Base-by-base conservation (phyloP, 2,329 filamentous ascomycete species). In the Diatrype stigma region DNA sequence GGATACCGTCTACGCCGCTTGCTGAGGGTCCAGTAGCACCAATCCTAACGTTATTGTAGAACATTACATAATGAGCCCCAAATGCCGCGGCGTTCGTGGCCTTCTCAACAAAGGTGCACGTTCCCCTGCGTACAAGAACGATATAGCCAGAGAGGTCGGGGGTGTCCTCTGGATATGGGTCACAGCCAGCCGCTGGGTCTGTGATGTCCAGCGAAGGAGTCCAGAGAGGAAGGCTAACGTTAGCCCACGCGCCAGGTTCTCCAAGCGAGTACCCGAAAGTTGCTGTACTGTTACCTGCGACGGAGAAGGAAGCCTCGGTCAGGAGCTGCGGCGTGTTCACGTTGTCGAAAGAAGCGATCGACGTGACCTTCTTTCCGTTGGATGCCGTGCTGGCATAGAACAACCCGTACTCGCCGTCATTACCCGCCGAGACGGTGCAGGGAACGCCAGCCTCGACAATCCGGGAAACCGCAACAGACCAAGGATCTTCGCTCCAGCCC, bases 51-150 rank as follows among this genome's bases (percentile, higher is more conserved):
- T 79, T 81, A 71, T 85, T 85, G 67, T 85, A 86, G 59, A 84
- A 70, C 56, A 87, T 66, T 49, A 87, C 66, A 56, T 85, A 84
- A 60, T 78, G 76, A 46, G 81, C 84, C 11, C 84, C 84, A 46
- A 73, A 73, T 6, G 70, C 73, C 2, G 70, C 75, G 4, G 78
- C 78, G 51, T 82, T 79, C 38, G 68, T 60, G 2, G 74, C 75
- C 69, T 86, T 85, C 12, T 72, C 58, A 2, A 71, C 69, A 52
- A 84, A 84, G 0, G 73, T 73, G 63, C 83, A 86, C 8, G 67
- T 75, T 46, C 82, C 82, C 22, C 81, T 76, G 45, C 79, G 79
- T 37, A 87, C 70, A 8, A 87, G 74, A 3, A 84, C 81, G 35
- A 87, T 77, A 46, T 78, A 71, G 22, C 70, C 70, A 42, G 76